These are phyloP conservation scores for Sporobolus alterniflorus DNA, from an alignment of 202 grass and related monocot species.

Conservation along the genomic window DNA sequence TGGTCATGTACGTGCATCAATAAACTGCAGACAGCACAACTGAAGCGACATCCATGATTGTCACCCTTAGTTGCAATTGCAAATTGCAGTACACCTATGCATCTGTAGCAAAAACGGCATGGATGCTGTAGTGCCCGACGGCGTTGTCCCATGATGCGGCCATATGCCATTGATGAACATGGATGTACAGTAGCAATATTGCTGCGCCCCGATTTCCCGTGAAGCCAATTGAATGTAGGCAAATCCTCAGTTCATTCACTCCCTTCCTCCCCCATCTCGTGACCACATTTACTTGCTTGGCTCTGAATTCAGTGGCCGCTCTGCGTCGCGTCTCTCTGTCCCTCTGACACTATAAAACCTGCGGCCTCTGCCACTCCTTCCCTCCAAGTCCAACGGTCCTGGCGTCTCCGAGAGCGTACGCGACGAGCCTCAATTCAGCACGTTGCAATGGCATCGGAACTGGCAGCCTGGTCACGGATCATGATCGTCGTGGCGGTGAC, in stretches of 20 bases:
- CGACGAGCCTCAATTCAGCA: neutral
- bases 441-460: conserved; percentile 10
- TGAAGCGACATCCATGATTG: neutral
- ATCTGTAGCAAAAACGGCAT: neutral
- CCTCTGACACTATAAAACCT: conserved; percentile 72
- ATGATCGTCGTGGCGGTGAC: neutral
- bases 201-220: conserved; percentile 68
- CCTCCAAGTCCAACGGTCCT: conserved; percentile 51
- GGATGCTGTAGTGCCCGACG: neutral
- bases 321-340: conserved; percentile 16
- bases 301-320: conserved; percentile 16
- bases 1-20: no score
- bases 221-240: conserved; percentile 89
- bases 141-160: neutral
- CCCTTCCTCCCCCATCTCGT: conserved; percentile 53
- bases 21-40: no score
- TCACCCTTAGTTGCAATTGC: neutral
- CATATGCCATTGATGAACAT: conserved; percentile 15
- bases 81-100: neutral
- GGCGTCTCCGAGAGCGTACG: neutral
- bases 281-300: conserved; percentile 61
- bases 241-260: conserved; percentile 72
- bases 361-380: conserved; percentile 51
- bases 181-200: conserved; percentile 31
- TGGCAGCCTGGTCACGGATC: neutral